Conservation (phyloP, 1,284 basidiomycete genomes). For the Schizophyllum amplum region DNA sequence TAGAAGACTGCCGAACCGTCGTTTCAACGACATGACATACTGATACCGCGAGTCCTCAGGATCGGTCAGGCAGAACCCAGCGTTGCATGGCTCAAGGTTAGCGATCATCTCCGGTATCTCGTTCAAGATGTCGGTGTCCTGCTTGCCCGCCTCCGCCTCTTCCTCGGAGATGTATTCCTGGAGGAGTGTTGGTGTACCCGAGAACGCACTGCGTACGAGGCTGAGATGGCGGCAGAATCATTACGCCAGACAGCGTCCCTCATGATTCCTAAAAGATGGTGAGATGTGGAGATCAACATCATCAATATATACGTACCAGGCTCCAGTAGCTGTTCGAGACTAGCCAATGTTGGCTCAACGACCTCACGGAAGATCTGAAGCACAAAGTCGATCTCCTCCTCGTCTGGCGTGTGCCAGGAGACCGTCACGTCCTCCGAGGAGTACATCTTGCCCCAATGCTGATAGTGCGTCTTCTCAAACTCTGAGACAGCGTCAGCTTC, state of each 20-base stretch:
- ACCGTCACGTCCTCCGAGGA: constrained; percentile 51
- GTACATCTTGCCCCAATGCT: constrained; percentile 73
- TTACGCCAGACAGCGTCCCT: constrained; percentile 74
- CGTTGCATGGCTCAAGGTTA: constrained; percentile 43
- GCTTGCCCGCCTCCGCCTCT: constrained; percentile 28
- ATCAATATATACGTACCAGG: constrained; percentile 30
- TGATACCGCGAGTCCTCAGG: constrained; percentile 59
- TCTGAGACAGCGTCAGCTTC: constrained; percentile 29
- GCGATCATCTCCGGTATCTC: constrained; percentile 65
- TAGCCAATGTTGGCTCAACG: constrained; percentile 56
- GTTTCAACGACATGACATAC: constrained; percentile 53
- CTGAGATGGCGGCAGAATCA: constrained; percentile 78
- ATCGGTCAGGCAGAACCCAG: constrained; percentile 68
- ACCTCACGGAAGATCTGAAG: constrained; percentile 67
- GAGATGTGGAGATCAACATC: neutral
- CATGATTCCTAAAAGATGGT: constrained; percentile 18
- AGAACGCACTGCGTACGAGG: constrained; percentile 60
- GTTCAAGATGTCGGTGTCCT: constrained; percentile 24
- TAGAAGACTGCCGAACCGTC: constrained; percentile 64
- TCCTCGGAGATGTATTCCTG: constrained; percentile 37
- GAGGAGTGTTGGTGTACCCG: constrained; percentile 56
- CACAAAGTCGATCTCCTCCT: constrained; percentile 69
- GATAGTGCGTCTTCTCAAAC: constrained; percentile 67
- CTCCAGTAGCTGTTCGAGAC: constrained; percentile 55
- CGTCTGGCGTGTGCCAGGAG: constrained; percentile 70